Evolutionary conservation across 2,329 filamentous ascomycete species (phyloP), one percentile per base, ranked within the genome.

Genomic region (Passalora sequoiae): DNA sequence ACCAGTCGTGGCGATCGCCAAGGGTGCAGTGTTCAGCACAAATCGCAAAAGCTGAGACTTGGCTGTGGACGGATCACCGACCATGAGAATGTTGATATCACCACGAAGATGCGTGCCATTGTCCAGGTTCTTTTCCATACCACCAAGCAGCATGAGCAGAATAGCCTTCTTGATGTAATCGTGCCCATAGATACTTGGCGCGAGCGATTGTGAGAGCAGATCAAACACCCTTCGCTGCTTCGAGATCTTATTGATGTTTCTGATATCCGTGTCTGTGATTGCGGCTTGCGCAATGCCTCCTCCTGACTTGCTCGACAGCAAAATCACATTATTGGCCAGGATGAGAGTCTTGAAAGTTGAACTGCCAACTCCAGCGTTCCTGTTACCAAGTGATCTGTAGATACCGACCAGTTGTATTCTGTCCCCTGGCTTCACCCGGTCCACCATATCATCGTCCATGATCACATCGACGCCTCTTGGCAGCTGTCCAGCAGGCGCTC

Each of bases 71-170:
- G 92, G 92, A 66, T 98, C 92, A 69, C 92, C 92, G 31, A 98
- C 91, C 92, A 98, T 97, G 38, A 98, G 76, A 55, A 98, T 95
- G 65, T 98, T 98, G 70, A 98, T 97, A 61, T 98, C 92, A 71
- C 92, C 92, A 76, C 92, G 84, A 64, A 98, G 70, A 77, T 98
- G 92, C 1, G 92, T 97, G 46, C 92, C 92, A 58, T 98, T 98
- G 51, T 97, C 92, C 44, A 98, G 69, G 60, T 98, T 98, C 75
- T 98, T 98, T 73, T 98, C 92, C 77, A 94, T 89, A 46, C 92
- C 92, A 60, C 92, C 86, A 10, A 98, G 73, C 20, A 98, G 76
- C 86, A 97, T 94, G 37, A 98, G 79, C 22, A 98, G 70, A 53
- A 98, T 94, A 0, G 92, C 92, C 68, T 94, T 96, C 69, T 98